These are phyloP conservation scores for Perilla frutescens DNA, from an alignment of 257 asterid species.

Conservation along the genomic window DNA sequence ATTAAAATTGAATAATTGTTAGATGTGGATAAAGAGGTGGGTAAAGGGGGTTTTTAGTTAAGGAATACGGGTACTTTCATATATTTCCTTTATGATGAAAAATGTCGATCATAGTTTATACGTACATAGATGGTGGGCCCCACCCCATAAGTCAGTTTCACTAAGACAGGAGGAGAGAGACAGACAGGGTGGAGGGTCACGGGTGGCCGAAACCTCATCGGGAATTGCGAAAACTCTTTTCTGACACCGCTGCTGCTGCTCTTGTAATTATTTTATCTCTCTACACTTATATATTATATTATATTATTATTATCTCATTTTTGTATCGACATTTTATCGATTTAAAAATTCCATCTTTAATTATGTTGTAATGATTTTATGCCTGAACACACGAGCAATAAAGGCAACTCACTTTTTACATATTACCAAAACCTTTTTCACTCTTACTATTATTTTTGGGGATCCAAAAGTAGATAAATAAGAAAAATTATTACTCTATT, in stretches of 20 bases:
- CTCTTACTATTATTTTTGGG: slow-evolving; percentile 1
- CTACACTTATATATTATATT: neutral
- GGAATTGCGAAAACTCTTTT: slow-evolving; percentile 50
- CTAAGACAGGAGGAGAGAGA: slow-evolving; percentile 36
- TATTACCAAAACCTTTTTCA: slow-evolving; percentile 32
- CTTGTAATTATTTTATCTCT: slow-evolving; percentile 4
- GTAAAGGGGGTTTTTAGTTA: too few species aligned
- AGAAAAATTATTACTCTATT: neutral
- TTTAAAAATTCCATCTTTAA: slow-evolving; percentile 43
- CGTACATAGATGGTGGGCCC: slow-evolving; percentile 27
- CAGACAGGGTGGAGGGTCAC: slow-evolving; percentile 38
- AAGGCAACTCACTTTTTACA: slow-evolving; percentile 65
- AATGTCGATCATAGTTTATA: too few species aligned
- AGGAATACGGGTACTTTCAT: too few species aligned
- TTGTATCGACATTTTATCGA: neutral
- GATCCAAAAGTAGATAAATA: slow-evolving; percentile 5
- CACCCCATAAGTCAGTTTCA: slow-evolving; percentile 43
- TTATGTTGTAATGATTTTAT: slow-evolving; percentile 71
- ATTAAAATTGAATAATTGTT: too few species aligned
- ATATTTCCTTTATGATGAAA: too few species aligned
- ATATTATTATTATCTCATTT: neutral
- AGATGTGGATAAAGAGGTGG: too few species aligned
- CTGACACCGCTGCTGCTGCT: slow-evolving; percentile 33
- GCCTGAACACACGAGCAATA: slow-evolving; percentile 52
- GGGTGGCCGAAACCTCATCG: slow-evolving; percentile 49